Evolutionary conservation across 805 yeast genomes (phyloP).

Genomic region (Ogataea thermomethanolica): DNA sequence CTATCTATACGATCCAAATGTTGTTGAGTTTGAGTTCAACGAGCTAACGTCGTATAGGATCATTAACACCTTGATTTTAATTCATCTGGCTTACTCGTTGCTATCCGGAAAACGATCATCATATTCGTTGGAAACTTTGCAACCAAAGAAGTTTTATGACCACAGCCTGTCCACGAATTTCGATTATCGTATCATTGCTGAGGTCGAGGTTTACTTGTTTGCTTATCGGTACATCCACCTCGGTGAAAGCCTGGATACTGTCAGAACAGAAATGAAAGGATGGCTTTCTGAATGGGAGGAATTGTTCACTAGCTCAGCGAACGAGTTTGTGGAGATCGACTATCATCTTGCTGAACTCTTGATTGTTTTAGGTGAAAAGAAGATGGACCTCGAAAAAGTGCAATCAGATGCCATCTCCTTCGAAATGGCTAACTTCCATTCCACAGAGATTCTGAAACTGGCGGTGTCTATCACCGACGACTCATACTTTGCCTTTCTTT

Average conservation of each 20-base stretch:
- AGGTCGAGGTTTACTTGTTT: slow-evolving; percentile 56
- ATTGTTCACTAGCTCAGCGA: slow-evolving; percentile 63
- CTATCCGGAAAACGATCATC: slow-evolving; percentile 45
- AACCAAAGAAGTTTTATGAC: slow-evolving; percentile 36
- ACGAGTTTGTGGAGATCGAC: slow-evolving; percentile 71
- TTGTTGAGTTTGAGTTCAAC: slow-evolving; percentile 35
- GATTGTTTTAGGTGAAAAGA: slow-evolving; percentile 31
- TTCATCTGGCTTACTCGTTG: slow-evolving; percentile 63
- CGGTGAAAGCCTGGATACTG: slow-evolving; percentile 12
- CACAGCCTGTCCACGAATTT: slow-evolving; percentile 64
- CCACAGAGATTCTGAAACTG: slow-evolving; percentile 41
- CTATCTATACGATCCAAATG: slow-evolving; percentile 21
- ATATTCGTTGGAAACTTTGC: slow-evolving; percentile 45
- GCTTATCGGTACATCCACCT: slow-evolving; percentile 56
- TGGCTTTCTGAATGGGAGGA: slow-evolving; percentile 74
- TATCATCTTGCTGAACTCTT: slow-evolving; percentile 59
- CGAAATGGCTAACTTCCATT: slow-evolving; percentile 36
- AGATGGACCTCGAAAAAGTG: slow-evolving; percentile 4
- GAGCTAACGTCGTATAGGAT: slow-evolving; percentile 56
- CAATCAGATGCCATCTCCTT: slow-evolving; percentile 12
- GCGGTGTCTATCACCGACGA: slow-evolving; percentile 38
- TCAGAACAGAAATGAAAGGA: slow-evolving; percentile 40
- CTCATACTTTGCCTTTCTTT: slow-evolving; percentile 62
- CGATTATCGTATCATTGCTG: slow-evolving; percentile 81
- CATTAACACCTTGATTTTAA: slow-evolving; percentile 69